These are phyloP conservation scores for Erodium texanum DNA, from an alignment of 441 rosid species.

Conservation along the genomic window DNA sequence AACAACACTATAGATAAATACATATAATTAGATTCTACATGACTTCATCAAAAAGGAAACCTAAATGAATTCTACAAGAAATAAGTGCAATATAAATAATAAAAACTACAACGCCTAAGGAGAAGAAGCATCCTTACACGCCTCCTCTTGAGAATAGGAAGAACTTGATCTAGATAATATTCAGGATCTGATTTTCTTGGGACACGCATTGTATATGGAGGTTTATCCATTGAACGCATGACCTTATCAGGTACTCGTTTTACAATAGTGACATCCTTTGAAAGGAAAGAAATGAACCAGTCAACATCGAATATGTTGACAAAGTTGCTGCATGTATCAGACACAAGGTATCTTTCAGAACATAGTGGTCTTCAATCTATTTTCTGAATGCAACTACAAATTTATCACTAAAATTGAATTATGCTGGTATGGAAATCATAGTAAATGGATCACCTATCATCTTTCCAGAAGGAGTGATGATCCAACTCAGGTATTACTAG, in stretches of 20 bases:
- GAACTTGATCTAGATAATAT: conserved; percentile 91
- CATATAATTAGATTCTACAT: background rate
- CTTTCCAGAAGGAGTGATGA: conserved; percentile 95
- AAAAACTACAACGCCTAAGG: background rate
- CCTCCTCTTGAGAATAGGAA: conserved; percentile 73
- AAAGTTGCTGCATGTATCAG: conserved; percentile 66
- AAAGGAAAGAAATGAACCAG: conserved; percentile 84
- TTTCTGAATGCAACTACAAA: background rate
- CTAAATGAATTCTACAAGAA: background rate
- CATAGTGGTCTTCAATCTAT: background rate
- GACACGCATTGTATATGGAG: conserved; percentile 91
- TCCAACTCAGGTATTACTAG: conserved; percentile 91
- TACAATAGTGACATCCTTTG: conserved; percentile 79
- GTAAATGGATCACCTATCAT: conserved; percentile 49
- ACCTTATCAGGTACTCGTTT: conserved; percentile 87
- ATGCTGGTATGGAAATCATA: conserved; percentile 11
- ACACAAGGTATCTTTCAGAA: conserved; percentile 11
- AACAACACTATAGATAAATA: background rate
- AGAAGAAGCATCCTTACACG: conserved; percentile 37
- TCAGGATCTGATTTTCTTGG: conserved; percentile 92
- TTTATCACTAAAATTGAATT: conserved; percentile 7
- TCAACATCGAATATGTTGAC: conserved; percentile 77
- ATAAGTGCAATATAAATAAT: background rate
- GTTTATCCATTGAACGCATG: conserved; percentile 90
- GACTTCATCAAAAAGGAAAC: background rate